These are phyloP conservation scores for Scutellaria baicalensis DNA, from an alignment of 257 asterid genomes.

Conservation along the genomic window DNA sequence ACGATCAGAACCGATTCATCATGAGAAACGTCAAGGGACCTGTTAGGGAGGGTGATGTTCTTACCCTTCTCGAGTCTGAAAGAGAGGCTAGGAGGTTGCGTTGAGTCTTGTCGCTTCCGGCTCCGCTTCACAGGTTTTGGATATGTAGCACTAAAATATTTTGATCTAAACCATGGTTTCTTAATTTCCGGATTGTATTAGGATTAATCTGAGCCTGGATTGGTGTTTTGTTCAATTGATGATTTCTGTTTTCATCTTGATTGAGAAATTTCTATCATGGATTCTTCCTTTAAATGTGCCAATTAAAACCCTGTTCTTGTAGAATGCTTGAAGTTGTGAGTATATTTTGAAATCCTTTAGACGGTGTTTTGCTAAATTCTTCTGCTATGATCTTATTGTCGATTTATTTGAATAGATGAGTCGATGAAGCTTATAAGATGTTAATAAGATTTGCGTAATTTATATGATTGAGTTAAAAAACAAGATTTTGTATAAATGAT, in stretches of 20 bases:
- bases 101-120: background rate
- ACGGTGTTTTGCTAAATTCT: too few species aligned
- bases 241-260: background rate
- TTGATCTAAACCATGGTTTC: background rate
- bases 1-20: constrained; percentile 14
- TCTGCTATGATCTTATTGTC: too few species aligned
- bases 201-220: background rate
- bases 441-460: too few species aligned
- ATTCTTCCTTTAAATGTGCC: background rate
- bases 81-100: constrained; percentile 17
- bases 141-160: background rate
- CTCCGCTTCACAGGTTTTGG: background rate
- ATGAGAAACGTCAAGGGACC: constrained; percentile 15
- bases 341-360: too few species aligned
- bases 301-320: too few species aligned
- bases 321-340: too few species aligned
- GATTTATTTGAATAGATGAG: too few species aligned
- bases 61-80: constrained; percentile 14
- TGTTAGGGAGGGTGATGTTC: constrained; percentile 24
- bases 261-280: background rate
- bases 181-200: background rate
- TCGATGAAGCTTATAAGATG: too few species aligned
- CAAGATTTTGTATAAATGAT: too few species aligned
- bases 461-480: too few species aligned
- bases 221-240: background rate